Evolutionary conservation across 1,284 basidiomycete genomes (phyloP).

Genomic region (Ceratobasidium sp.): DNA sequence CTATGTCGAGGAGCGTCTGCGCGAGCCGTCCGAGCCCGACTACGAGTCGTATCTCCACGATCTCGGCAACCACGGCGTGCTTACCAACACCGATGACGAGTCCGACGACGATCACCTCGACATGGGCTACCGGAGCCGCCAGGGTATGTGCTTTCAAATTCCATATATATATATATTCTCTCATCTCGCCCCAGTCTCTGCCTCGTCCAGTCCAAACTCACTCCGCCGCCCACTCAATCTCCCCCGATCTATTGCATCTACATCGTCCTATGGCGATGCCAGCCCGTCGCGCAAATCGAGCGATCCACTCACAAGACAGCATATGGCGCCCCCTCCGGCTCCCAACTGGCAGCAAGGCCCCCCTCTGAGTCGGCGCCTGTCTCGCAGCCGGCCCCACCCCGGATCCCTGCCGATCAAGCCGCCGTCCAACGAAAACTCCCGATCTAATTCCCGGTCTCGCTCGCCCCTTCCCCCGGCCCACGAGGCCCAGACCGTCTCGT

Average conservation of each 20-base stretch:
- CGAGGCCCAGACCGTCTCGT: slow-evolving; percentile 47
- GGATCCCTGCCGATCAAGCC: slow-evolving; percentile 66
- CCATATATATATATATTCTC: slow-evolving; percentile 54
- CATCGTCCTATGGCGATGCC: slow-evolving; percentile 29
- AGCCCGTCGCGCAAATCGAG: slow-evolving; percentile 23
- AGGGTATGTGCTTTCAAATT: slow-evolving; percentile 40
- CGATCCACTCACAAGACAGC: slow-evolving; percentile 46
- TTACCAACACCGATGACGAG: slow-evolving; percentile 68
- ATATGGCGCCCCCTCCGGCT: slow-evolving; percentile 49
- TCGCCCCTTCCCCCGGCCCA: slow-evolving; percentile 79
- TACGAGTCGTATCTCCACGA: slow-evolving; percentile 43
- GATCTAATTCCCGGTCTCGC: slow-evolving; percentile 92
- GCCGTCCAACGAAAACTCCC: slow-evolving; percentile 84
- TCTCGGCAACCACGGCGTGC: slow-evolving; percentile 53
- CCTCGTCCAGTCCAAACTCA: slow-evolving; percentile 68
- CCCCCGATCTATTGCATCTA: slow-evolving; percentile 18
- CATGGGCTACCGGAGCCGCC: slow-evolving; percentile 29
- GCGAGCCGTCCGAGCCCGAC: slow-evolving; percentile 57
- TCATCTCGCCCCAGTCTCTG: slow-evolving; percentile 64
- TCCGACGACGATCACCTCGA: slow-evolving; percentile 67
- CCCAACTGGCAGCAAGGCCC: slow-evolving; percentile 54
- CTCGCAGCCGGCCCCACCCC: slow-evolving; percentile 78
- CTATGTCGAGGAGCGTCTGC: slow-evolving; percentile 89
- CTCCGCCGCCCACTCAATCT: slow-evolving; percentile 67
- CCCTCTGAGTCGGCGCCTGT: slow-evolving; percentile 60